Percentiles rank a stretch among this genome's conserved stretches.
phyloP scores from a whole-genome alignment of 805 yeast genomes.

The Sugiyamaella lignohabitans region DNA sequence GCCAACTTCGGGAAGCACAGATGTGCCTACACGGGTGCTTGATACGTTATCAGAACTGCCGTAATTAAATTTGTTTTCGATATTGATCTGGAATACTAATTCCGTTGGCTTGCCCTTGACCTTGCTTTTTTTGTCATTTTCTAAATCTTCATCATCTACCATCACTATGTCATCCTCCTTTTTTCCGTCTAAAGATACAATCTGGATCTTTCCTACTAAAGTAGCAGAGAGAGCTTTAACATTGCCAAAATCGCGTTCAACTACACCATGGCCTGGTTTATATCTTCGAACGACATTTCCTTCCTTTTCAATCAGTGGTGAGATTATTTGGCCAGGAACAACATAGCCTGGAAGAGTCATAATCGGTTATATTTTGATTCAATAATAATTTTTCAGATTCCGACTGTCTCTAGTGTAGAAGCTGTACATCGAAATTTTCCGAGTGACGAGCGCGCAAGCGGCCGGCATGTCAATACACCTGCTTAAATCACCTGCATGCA shows the following conservation, averaged over 20 bases:
- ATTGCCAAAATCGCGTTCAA: conserved; percentile 26
- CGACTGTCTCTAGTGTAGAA: no score
- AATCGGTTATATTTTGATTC: conserved; percentile 10
- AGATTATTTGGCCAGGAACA: conserved; percentile 77
- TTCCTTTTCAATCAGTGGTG: conserved; percentile 42
- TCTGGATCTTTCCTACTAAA: conserved; percentile 50
- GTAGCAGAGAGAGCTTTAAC: conserved; percentile 39
- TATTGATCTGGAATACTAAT: conserved; percentile 18
- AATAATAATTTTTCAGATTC: background rate
- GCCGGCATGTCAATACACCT: no score
- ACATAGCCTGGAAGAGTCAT: conserved; percentile 42
- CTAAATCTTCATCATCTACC: conserved; percentile 19
- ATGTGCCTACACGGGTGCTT: conserved; percentile 13
- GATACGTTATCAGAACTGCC: conserved; percentile 15
- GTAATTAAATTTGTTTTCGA: conserved; percentile 23
- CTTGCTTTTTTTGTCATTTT: conserved; percentile 6
- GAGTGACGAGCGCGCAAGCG: background rate
- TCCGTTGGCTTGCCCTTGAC: background rate
- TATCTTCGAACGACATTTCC: conserved; percentile 38
- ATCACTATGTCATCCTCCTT: conserved; percentile 21
- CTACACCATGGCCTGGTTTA: conserved; percentile 60
- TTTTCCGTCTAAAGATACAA: conserved; percentile 18
- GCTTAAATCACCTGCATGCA: no score
- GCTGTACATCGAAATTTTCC: background rate
- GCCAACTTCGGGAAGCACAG: conserved; percentile 65